These are phyloP conservation scores for Auriscalpium vulgare DNA, from an alignment of 768 basidiomycete genomes.

Conservation along the genomic window DNA sequence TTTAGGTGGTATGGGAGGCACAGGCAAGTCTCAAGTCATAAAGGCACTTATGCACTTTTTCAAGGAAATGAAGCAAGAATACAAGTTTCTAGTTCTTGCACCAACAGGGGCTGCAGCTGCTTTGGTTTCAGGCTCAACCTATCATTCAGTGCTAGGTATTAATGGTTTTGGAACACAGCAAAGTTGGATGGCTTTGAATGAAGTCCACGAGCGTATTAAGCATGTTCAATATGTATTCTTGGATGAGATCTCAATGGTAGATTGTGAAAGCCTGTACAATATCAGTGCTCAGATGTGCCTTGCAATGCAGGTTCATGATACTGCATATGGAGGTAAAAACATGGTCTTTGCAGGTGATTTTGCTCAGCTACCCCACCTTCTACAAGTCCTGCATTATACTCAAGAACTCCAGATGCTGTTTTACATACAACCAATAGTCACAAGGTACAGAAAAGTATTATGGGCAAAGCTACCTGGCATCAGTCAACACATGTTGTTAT, in stretches of 20 bases:
- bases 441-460: not conserved
- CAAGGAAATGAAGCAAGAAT: not conserved
- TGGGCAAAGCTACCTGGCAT: conserved; percentile 16
- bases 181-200: not conserved
- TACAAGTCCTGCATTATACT: conserved; percentile 16
- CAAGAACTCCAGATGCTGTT: not conserved
- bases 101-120: conserved; percentile 13
- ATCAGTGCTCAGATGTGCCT: conserved; percentile 19
- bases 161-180: not conserved
- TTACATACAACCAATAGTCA: not conserved
- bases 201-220: conserved; percentile 1
- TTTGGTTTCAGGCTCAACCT: conserved; percentile 15
- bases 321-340: too few relatives aligned
- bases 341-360: conserved; percentile 42
- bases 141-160: conserved; percentile 14
- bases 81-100: too few relatives aligned
- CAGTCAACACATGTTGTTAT: conserved; percentile 14
- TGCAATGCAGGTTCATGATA: too few relatives aligned
- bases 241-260: conserved; percentile 38
- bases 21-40: conserved; percentile 17
- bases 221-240: conserved; percentile 34
- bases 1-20: conserved; percentile 19
- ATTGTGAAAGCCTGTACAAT: conserved; percentile 20
- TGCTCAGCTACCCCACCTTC: conserved; percentile 32
- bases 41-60: conserved; percentile 11